These are phyloP conservation scores for Tetraselmis chui DNA, from an alignment of 139 green algal species.

Conservation along the genomic window DNA sequence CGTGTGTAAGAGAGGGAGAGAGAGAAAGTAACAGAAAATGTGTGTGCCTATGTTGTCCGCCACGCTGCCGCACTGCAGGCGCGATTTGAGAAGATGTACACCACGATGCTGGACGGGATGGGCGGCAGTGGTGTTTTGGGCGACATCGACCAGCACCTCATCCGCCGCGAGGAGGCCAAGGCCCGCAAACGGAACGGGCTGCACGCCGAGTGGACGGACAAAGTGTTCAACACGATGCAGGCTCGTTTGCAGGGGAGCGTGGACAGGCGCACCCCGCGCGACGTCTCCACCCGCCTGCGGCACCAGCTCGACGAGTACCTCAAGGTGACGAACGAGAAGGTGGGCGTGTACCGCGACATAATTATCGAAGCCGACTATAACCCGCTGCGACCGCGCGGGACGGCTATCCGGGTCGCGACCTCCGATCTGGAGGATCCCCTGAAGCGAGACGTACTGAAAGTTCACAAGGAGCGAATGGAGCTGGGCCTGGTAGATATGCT, in stretches of 20 bases:
- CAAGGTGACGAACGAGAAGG: constrained; percentile 40
- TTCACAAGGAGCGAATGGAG: constrained; percentile 22
- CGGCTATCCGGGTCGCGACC: constrained; percentile 29
- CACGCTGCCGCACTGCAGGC: no score
- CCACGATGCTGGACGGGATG: constrained; percentile 1
- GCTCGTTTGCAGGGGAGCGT: not conserved
- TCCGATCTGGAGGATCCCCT: constrained; percentile 41
- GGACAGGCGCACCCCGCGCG: not conserved
- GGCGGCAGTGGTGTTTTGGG: constrained; percentile 9
- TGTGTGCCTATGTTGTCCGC: no score
- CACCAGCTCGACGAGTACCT: constrained; percentile 15
- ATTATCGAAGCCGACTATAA: constrained; percentile 55
- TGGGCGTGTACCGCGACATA: constrained; percentile 49
- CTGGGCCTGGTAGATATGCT: constrained; percentile 12
- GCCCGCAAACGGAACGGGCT: constrained; percentile 7
- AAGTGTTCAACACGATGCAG: constrained; percentile 20
- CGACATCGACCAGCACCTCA: constrained; percentile 8
- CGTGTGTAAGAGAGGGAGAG: no score
- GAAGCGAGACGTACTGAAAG: constrained; percentile 48
- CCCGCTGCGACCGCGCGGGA: constrained; percentile 20
- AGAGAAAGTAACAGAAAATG: no score
- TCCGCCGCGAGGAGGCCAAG: not conserved
- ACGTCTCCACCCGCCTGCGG: constrained; percentile 3
- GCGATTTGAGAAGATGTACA: constrained; percentile 7
- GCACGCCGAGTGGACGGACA: constrained; percentile 9